phyloP scores from a whole-genome alignment of 257 asterid genomes.

The Ehretia macrophylla region DNA sequence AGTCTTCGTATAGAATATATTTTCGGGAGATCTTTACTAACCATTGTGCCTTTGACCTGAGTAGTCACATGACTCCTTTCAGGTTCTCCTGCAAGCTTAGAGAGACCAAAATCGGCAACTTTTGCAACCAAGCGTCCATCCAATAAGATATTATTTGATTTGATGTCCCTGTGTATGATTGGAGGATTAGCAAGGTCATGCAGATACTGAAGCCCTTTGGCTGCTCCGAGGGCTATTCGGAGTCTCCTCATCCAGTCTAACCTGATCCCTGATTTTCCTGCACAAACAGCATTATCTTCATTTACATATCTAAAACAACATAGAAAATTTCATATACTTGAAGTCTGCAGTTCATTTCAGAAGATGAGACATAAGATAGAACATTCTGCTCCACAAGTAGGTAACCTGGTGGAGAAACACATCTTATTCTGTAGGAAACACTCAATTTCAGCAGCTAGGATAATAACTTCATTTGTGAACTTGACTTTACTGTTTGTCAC shows the following conservation, averaged over 20 bases:
- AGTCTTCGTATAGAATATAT: background rate
- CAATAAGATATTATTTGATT: conserved; percentile 68
- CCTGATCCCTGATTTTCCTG: conserved; percentile 68
- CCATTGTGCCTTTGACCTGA: conserved; percentile 98
- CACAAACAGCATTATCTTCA: conserved; percentile 33
- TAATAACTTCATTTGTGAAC: too few species aligned
- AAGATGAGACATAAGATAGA: too few species aligned
- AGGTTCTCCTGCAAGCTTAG: conserved; percentile 56
- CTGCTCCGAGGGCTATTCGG: conserved; percentile 78
- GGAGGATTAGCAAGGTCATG: conserved; percentile 91
- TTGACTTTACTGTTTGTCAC: too few species aligned
- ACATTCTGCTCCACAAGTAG: too few species aligned
- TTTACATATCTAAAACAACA: background rate
- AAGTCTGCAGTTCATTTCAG: too few species aligned
- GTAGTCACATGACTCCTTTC: conserved; percentile 75
- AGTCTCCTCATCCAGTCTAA: conserved; percentile 90
- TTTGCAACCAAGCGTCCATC: conserved; percentile 76
- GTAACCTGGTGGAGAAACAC: too few species aligned
- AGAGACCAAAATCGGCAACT: conserved; percentile 95
- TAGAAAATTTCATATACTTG: too few species aligned
- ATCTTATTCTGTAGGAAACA: too few species aligned
- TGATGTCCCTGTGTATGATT: conserved; percentile 87
- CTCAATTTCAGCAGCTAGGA: too few species aligned
- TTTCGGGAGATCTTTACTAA: conserved; percentile 21
- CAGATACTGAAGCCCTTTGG: conserved; percentile 77